Evolutionary conservation across 1,139 yeast species (phyloP).

Genomic region (Yamadazyma kanchanaburiensis): DNA sequence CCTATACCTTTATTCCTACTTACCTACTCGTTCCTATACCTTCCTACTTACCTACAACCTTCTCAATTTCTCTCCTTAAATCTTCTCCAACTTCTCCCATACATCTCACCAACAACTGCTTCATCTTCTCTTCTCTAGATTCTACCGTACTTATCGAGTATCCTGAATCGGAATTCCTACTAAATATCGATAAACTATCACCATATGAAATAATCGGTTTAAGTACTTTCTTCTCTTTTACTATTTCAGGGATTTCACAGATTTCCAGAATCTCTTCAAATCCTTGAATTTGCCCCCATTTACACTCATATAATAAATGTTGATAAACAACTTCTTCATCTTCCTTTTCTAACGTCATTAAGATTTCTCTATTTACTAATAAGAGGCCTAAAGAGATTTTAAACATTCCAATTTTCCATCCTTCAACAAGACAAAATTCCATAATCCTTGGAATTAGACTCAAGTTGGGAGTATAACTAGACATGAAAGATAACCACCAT

Average conservation of each 20-base stretch:
- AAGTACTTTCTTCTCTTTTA: too few species aligned
- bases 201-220: too few species aligned
- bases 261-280: too few species aligned
- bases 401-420: conserved; percentile 62
- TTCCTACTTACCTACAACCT: too few species aligned
- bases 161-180: too few species aligned
- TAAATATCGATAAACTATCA: too few species aligned
- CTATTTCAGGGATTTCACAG: too few species aligned
- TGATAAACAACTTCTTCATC: conserved; percentile 64
- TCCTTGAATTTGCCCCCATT: conserved; percentile 38
- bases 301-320: conserved; percentile 54
- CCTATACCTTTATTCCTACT: too few species aligned
- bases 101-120: conserved; percentile 10
- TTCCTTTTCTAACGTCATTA: conserved; percentile 43
- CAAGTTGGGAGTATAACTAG: conserved; percentile 59
- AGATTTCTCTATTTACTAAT: conserved; percentile 47
- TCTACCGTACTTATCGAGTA: too few species aligned
- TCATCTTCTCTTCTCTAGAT: too few species aligned
- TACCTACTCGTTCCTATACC: too few species aligned
- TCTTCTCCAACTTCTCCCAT: conserved; percentile 7
- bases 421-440: conserved; percentile 59
- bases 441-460: conserved; percentile 48
- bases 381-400: conserved; percentile 58
- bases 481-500: conserved; percentile 67
- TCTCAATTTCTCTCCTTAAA: conserved; percentile 13